These are phyloP conservation scores for Caryopteris hybrid DNA, from an alignment of 305 asterid species.

Conservation along the genomic window DNA sequence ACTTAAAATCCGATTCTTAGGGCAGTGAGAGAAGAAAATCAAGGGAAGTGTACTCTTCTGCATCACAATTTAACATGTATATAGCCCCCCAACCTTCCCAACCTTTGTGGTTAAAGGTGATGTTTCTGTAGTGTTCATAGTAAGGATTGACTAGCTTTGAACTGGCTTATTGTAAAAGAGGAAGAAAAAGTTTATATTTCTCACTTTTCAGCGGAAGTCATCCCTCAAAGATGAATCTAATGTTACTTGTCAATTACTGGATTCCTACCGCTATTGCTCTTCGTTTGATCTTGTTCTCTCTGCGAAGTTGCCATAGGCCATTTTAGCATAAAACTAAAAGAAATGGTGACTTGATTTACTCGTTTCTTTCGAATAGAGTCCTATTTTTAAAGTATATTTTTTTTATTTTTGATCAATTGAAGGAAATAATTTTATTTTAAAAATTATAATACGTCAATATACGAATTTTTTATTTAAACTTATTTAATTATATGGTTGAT, in stretches of 20 bases:
- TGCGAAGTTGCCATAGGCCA: too few relatives aligned
- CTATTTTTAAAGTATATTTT: not conserved
- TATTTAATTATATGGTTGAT: too few relatives aligned
- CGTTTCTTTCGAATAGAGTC: too few relatives aligned
- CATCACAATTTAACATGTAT: slow-evolving; percentile 17
- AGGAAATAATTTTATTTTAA: too few relatives aligned
- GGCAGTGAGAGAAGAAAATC: slow-evolving; percentile 37
- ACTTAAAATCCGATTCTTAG: slow-evolving; percentile 36
- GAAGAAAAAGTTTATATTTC: not conserved
- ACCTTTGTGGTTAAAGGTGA: not conserved
- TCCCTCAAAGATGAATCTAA: not conserved
- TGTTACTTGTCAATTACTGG: not conserved
- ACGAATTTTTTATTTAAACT: too few relatives aligned
- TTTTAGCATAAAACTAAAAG: too few relatives aligned
- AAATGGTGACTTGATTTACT: too few relatives aligned
- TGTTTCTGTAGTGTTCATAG: not conserved
- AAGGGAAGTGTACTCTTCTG: not conserved
- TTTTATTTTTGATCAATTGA: too few relatives aligned
- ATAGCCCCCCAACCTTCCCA: slow-evolving; percentile 4
- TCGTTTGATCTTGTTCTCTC: too few relatives aligned
- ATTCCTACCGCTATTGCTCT: too few relatives aligned
- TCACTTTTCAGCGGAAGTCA: not conserved
- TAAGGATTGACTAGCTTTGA: not conserved
- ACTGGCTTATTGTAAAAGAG: not conserved
- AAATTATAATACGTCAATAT: too few relatives aligned